These are phyloP conservation scores for Salix exigua DNA, from an alignment of 345 rosid genomes.

Conservation along the genomic window DNA sequence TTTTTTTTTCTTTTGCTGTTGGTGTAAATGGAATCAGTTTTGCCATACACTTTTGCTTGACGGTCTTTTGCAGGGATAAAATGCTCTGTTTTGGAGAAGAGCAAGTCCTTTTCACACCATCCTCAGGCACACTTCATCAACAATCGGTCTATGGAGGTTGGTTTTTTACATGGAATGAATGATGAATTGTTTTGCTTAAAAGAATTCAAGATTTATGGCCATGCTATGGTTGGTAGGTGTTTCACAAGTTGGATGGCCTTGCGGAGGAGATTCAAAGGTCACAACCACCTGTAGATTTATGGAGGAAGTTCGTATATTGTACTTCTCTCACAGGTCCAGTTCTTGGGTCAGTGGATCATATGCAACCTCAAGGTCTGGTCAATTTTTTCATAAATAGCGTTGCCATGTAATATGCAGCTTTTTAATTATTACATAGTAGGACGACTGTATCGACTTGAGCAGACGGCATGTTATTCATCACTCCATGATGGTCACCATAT, in stretches of 20 bases:
- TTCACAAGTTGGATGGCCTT: constrained; percentile 73
- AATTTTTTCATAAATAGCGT: neutral
- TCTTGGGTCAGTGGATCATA: constrained; percentile 90
- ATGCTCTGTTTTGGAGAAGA: constrained; percentile 78
- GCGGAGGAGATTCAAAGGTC: constrained; percentile 77
- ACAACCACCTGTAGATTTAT: constrained; percentile 79
- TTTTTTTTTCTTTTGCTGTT: neutral
- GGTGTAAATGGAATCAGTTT: neutral
- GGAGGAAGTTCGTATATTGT: constrained; percentile 94
- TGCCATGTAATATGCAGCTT: constrained; percentile 2
- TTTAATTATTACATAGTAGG: neutral
- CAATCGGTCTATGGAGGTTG: constrained; percentile 95
- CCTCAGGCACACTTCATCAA: constrained; percentile 98
- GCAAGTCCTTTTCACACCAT: constrained; percentile 55
- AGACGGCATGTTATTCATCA: neutral
- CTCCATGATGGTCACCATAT: neutral
- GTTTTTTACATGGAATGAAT: neutral
- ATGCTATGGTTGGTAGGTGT: constrained; percentile 42
- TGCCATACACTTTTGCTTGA: neutral
- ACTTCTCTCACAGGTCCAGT: constrained; percentile 78
- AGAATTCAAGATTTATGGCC: constrained; percentile 3
- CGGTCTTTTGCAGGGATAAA: constrained; percentile 51
- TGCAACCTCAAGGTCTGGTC: constrained; percentile 85
- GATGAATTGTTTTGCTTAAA: neutral
- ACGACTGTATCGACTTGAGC: neutral